Base-by-base conservation (phyloP, 139 green algal genomes). In the Chlamydomonas asymmetrica region DNA sequence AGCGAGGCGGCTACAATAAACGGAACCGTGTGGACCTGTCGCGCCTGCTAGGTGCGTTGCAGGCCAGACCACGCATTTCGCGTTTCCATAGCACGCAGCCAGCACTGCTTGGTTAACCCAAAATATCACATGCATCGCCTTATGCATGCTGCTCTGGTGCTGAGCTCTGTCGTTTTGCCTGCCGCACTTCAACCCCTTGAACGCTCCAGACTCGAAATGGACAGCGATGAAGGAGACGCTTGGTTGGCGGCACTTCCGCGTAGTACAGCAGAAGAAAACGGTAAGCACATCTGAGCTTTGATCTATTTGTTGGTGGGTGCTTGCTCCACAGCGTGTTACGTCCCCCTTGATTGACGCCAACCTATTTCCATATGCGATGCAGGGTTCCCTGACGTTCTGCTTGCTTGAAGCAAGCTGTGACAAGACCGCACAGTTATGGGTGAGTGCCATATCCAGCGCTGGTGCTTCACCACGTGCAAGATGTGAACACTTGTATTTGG, bases 221-320 rank as follows among this genome's bases (percentile, higher is more conserved):
- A 89, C 84, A 23, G 80, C 84, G 4, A 87, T 89, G 84, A 65
- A 87, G 76, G 76, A 79, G 43, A 89, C 84, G 2, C 40, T 87
- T 63, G 84, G 84, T 7, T 89, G 84, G 84, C 52, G 81, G 2
- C 84, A 89, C 57, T 89, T 89, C 59, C 54, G 76, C 29, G 80
- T 87, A 0, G 67, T 74, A 31, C 59, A 83, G 69, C 77, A 85
- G 52, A 39, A 63, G 9, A 75, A 66, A 49, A n/a, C 40, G 38
- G 43, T 32, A 27, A 71, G 3, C 10, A 5, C 29, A 2, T 39
- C 50, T 43, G 1, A 8, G 27, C 16, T 39, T 22, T 34, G 16
- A 16, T 13, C 5, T 13, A 10, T 52, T 52, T 52, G 45, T 63
- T 63, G 54, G n/a, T n/a, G 23, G 54, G 16, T 62, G 54, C 23